Base-by-base conservation (phyloP, 306 rosid species). In the Quercus wislizeni region DNA sequence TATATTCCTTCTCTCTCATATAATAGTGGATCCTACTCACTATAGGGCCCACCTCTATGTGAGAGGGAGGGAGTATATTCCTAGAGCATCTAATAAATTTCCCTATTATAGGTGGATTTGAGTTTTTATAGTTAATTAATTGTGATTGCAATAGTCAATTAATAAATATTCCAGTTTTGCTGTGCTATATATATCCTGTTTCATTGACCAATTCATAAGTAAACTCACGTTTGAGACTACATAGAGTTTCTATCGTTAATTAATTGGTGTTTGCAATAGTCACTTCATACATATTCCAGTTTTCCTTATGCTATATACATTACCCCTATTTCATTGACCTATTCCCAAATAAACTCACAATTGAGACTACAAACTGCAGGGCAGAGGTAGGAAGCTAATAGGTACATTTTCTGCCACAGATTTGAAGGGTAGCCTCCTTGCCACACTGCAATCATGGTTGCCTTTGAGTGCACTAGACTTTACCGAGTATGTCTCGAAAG, bases 391-490 rank as follows among this genome's bases (percentile, higher is more conserved):
- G 83, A 78, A 88, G 79, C 82, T 90, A 2, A 51, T 90, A 6
- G 98, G 98, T 4, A 91, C 97, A 65, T 90, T 93, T 35, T 93
- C 96, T 0, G 91, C 91, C 0, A 95, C 97, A 15, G 99, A 93
- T 80, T 78, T 91, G 58, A 90, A 87, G 76, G 97, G 97, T 4
- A 89, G 98, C 63, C 84, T 83, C 73, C 38, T 91, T 3, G 83
- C 87, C 14, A 82, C 94, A 8, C 79, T 95, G 73, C 87, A 93
- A n/a, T 68, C 94, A 52, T 95, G 99, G 99, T 69, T 91, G 63
- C 86, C 89, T 5, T 33, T 78, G 51, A 91, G 88, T 10, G 99
- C 97, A 6, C 71, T 93, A 0, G 85, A 85, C 5, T 91, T 86
- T 84, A 90, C 92, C 0, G 91, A 95, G 73, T 73, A 81, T 3